Conservation (phyloP, 2,329 filamentous ascomycete genomes). For the Tolypocladium inflatum region DNA sequence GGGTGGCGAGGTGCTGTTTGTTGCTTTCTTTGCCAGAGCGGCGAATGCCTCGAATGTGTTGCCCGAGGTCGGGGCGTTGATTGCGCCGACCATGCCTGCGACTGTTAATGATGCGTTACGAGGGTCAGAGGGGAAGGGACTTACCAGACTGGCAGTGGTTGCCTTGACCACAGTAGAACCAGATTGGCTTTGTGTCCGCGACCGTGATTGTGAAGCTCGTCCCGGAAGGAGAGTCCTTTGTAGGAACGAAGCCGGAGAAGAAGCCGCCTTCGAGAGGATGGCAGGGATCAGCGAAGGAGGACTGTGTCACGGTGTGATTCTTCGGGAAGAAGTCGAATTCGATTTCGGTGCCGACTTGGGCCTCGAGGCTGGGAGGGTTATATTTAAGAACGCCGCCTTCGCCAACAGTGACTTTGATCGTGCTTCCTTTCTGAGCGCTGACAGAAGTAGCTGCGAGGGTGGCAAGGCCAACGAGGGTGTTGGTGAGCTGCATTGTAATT, state of each 20-base stretch:
- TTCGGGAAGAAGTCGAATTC: not conserved
- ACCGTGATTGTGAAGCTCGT: slow-evolving; percentile 11
- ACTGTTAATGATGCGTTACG: not conserved
- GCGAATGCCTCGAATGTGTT: not conserved
- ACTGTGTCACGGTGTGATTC: not conserved
- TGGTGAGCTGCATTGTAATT: not conserved
- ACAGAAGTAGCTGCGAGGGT: not conserved
- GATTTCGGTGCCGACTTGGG: not conserved
- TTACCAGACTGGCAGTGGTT: slow-evolving; percentile 53
- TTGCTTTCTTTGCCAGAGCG: not conserved
- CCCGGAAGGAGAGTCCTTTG: slow-evolving; percentile 8
- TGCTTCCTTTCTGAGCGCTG: not conserved
- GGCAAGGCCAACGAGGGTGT: not conserved
- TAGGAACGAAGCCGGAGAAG: slow-evolving; percentile 26
- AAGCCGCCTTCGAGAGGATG: not conserved
- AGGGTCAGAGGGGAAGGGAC: slow-evolving; percentile 7
- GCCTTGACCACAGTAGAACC: slow-evolving; percentile 46
- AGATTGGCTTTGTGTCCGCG: slow-evolving; percentile 41
- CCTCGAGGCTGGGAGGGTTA: not conserved
- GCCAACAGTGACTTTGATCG: not conserved
- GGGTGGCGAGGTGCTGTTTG: not conserved
- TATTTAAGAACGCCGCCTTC: not conserved
- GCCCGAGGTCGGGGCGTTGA: slow-evolving; percentile 28
- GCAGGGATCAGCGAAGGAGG: not conserved
- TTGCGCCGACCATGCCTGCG: not conserved